Evolutionary conservation across 2,329 filamentous ascomycete species (phyloP).

Genomic region (Alternaria sp.): DNA sequence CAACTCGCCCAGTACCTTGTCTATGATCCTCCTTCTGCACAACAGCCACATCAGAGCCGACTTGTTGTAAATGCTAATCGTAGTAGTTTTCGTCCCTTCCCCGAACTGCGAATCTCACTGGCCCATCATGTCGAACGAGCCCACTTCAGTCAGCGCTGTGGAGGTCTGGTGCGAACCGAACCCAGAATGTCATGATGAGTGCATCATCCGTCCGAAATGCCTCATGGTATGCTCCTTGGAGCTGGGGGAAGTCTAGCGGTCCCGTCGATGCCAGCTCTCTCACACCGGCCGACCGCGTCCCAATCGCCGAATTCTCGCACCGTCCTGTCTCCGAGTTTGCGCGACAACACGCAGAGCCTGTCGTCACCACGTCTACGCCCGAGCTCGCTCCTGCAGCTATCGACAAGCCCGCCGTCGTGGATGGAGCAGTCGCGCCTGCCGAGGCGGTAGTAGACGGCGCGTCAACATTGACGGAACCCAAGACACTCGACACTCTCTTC

Average conservation of each 20-base stretch:
- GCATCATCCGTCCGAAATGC: conserved; percentile 36
- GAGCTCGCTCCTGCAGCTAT: conserved; percentile 47
- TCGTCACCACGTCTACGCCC: conserved; percentile 40
- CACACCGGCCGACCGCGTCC: conserved; percentile 20
- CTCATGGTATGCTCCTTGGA: conserved; percentile 47
- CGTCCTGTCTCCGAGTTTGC: conserved; percentile 12
- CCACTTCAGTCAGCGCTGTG: conserved; percentile 34
- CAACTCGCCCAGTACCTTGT: neutral
- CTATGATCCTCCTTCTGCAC: neutral
- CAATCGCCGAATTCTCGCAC: conserved; percentile 31
- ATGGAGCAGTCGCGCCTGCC: conserved; percentile 25
- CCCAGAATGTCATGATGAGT: conserved; percentile 25
- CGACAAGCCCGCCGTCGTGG: conserved; percentile 36
- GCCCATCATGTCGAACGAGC: conserved; percentile 31
- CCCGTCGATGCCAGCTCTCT: conserved; percentile 23
- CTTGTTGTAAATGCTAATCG: conserved; percentile 13
- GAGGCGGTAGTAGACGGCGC: conserved; percentile 12
- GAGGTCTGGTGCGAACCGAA: conserved; percentile 30
- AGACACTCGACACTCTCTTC: conserved; percentile 34
- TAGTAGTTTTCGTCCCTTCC: conserved; percentile 44
- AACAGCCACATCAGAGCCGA: neutral
- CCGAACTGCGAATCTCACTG: conserved; percentile 25
- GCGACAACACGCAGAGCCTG: conserved; percentile 21
- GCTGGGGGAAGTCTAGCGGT: conserved; percentile 40
- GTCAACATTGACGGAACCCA: conserved; percentile 10